These are phyloP conservation scores for Cytospora piceicola DNA, from an alignment of 2,329 filamentous ascomycete genomes.

Conservation along the genomic window DNA sequence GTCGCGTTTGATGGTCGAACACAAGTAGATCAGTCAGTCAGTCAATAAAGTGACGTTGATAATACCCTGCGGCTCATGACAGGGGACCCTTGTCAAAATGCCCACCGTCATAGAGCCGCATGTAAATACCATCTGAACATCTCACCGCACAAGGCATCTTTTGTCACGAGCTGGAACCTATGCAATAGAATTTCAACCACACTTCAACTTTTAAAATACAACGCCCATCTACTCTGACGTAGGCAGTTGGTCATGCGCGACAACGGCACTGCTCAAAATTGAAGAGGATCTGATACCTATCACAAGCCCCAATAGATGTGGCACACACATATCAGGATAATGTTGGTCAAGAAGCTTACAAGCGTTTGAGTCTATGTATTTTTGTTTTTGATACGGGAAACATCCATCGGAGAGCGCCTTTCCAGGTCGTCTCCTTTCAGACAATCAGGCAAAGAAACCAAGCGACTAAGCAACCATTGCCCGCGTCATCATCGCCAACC, in stretches of 20 bases:
- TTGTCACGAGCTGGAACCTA: background rate
- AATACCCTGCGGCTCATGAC: background rate
- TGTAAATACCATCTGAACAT: background rate
- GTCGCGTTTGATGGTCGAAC: background rate
- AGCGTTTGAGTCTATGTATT: background rate
- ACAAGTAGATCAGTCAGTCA: background rate
- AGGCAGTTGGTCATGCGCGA: background rate
- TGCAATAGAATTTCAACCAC: background rate
- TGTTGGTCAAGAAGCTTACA: background rate
- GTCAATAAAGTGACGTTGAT: conserved; percentile 15
- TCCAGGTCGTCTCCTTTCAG: background rate
- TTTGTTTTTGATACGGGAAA: background rate
- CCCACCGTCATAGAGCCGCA: background rate
- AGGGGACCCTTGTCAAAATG: conserved; percentile 12
- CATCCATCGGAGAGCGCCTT: background rate
- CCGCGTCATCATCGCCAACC: background rate
- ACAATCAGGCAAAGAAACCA: background rate
- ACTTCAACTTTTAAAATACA: background rate
- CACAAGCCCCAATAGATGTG: background rate
- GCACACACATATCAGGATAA: background rate
- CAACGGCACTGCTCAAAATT: background rate
- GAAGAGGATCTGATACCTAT: background rate
- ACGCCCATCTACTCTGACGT: background rate
- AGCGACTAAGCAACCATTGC: background rate
- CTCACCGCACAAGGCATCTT: background rate